Base-by-base conservation (phyloP, 1,284 basidiomycete genomes). In the Ganoderma sinense region DNA sequence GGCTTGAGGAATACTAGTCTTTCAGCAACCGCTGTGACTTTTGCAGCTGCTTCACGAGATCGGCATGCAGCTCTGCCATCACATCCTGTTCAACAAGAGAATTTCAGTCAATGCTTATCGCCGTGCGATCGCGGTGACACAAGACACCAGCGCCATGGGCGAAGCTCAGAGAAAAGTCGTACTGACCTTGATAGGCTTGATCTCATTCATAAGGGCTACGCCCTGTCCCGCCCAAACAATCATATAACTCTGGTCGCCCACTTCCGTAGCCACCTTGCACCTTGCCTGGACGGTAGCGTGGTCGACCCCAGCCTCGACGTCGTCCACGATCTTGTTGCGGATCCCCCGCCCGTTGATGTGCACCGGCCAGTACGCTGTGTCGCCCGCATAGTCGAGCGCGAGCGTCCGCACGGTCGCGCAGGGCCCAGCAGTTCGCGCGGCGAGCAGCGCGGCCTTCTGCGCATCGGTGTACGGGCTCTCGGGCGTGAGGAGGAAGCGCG, bases 151-250 rank as follows among this genome's bases (percentile, higher is more conserved):
- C 26, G 56, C n/a, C 36, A 13, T 43, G 26, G 23, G 39, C 43
- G 11, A 39, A 39, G 62, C 43, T 20, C 43, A 20, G 18, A 48
- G 45, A 36, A 7, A 8, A 23, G 26, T n/a, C 18, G n/a, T 23
- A 51, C 67, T 33, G 39, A 91, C 92, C 84, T 86, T 84, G 11
- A 91, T 89, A 41, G 86, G 80, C 76, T 87, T 85, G 69, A 88
- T 82, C 69, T 84, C 81, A 36, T 82, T 82, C 80, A 92, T 84
- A 62, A 87, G 81, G 23, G 86, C 88, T 64, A 92, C 86, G 41
- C 91, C 88, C 65, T 86, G 84, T 29, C 93, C 93, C 23, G 90
- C 87, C 92, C 92, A 94, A n/a, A 89, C 82, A 16, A 93, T 78
- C 72, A 87, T 84, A 67, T 89, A 84, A 69, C 82, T 79, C 11